A percentile compares a stretch with the other conserved stretches of the same genome.
phyloP scores from a whole-genome alignment of 768 basidiomycete genomes.

The Tricholoma sp. region DNA sequence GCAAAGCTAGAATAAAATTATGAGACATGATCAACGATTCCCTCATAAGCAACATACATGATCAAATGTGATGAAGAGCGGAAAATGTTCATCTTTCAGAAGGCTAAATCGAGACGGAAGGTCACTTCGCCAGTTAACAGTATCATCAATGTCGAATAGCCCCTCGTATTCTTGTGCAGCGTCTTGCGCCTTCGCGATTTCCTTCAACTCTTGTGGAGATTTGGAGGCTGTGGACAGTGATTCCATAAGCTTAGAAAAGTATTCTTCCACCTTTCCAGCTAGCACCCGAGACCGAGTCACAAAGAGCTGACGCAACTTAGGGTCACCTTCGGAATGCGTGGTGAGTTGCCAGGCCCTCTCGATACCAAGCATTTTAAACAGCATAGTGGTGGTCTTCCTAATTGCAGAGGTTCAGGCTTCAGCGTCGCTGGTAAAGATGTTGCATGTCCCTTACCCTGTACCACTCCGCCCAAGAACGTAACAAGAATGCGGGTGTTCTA shows the following conservation, averaged over 20 bases:
- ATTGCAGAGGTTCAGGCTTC: neutral
- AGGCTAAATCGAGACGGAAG: neutral
- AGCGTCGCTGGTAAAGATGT: neutral
- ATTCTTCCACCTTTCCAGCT: slow-evolving; percentile 58
- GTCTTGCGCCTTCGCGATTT: neutral
- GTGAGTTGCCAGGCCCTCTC: slow-evolving; percentile 45
- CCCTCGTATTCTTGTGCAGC: neutral
- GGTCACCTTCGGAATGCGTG: slow-evolving; percentile 18
- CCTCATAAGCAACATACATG: neutral
- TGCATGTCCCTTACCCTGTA: slow-evolving; percentile 45
- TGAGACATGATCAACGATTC: neutral
- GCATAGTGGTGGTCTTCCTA: slow-evolving; percentile 70
- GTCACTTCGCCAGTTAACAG: neutral
- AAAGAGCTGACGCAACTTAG: slow-evolving; percentile 59
- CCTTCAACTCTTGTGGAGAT: slow-evolving; percentile 29
- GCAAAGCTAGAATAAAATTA: neutral
- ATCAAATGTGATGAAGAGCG: neutral
- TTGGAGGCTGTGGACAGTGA: slow-evolving; percentile 26
- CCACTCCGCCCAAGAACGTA: slow-evolving; percentile 66
- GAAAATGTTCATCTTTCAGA: neutral
- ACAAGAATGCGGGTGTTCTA: slow-evolving; percentile 52
- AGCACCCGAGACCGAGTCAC: slow-evolving; percentile 62
- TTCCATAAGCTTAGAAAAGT: slow-evolving; percentile 41
- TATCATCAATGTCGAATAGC: neutral
- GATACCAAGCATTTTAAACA: slow-evolving; percentile 66